Percentiles rank a stretch among this genome's conserved stretches.
These are phyloP conservation scores for Podospora pseudocomata DNA, from an alignment of 495 filamentous ascomycete species.

Conservation along the genomic window DNA sequence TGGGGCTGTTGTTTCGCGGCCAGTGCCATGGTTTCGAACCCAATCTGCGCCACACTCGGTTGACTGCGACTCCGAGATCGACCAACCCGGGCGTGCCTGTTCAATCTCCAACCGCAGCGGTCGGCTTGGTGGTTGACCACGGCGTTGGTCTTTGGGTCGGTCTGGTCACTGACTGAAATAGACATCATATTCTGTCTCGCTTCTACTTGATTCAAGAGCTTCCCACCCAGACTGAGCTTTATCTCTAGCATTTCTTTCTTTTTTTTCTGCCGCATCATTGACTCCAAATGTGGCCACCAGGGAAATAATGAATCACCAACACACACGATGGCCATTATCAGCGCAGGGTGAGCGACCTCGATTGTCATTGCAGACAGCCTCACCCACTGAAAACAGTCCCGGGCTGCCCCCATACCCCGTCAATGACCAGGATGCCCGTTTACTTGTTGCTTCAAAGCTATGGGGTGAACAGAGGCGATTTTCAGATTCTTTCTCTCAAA, in stretches of 20 bases:
- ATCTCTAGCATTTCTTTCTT: neutral
- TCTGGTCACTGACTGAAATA: neutral
- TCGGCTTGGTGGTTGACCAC: neutral
- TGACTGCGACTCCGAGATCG: neutral
- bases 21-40: neutral
- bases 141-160: neutral
- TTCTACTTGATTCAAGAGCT: neutral
- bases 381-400: neutral
- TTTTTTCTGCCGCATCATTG: neutral
- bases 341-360: neutral
- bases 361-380: neutral
- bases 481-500: slow-evolving; percentile 1
- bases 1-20: neutral
- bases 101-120: neutral
- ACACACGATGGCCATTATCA: neutral
- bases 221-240: neutral
- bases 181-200: neutral
- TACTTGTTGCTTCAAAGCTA: neutral
- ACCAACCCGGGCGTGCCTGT: neutral
- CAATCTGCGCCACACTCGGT: neutral
- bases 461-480: neutral
- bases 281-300: neutral
- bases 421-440: neutral
- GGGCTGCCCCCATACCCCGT: slow-evolving; percentile 1
- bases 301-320: neutral